Percentiles rank a stretch among this genome's conserved stretches.
Evolutionary conservation across 441 rosid genomes (phyloP).

Genomic region (Adansonia gregorii): DNA sequence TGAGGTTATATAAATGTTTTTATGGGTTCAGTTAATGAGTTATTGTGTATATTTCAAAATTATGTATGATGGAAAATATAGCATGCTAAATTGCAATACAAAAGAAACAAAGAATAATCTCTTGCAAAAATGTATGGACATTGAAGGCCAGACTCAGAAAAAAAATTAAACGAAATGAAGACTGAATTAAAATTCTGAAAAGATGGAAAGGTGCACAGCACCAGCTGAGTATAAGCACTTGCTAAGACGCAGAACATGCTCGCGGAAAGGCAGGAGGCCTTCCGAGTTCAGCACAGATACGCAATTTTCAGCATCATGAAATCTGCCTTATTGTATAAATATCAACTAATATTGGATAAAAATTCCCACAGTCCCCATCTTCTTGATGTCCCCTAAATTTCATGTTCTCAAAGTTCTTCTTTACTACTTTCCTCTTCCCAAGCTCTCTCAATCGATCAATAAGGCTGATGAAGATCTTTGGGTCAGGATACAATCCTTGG

Average conservation of each 20-base stretch:
- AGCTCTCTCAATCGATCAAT: conserved; percentile 60
- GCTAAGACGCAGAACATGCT: conserved; percentile 63
- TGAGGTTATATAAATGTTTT: too few relatives aligned
- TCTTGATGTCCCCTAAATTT: conserved; percentile 46
- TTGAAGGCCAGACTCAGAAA: neutral
- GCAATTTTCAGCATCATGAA: conserved; percentile 54
- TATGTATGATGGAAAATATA: neutral
- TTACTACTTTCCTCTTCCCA: conserved; percentile 60
- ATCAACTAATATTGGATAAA: conserved; percentile 60
- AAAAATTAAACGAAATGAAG: neutral
- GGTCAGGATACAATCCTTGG: conserved; percentile 66
- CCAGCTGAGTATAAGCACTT: conserved; percentile 82
- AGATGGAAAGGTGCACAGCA: conserved; percentile 26
- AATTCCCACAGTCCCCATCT: conserved; percentile 30
- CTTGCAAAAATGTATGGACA: neutral
- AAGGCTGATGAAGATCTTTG: conserved; percentile 55
- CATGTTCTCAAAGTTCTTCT: conserved; percentile 46
- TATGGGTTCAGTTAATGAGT: neutral
- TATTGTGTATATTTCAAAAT: neutral
- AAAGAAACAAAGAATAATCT: conserved; percentile 7
- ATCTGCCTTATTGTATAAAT: conserved; percentile 63
- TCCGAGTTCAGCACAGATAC: conserved; percentile 56
- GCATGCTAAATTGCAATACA: neutral
- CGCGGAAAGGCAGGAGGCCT: conserved; percentile 51
- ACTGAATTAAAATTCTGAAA: neutral